Evolutionary conservation across 352 stramenopile species (phyloP).

Genomic region (Phytopythium chamaehyphon): DNA sequence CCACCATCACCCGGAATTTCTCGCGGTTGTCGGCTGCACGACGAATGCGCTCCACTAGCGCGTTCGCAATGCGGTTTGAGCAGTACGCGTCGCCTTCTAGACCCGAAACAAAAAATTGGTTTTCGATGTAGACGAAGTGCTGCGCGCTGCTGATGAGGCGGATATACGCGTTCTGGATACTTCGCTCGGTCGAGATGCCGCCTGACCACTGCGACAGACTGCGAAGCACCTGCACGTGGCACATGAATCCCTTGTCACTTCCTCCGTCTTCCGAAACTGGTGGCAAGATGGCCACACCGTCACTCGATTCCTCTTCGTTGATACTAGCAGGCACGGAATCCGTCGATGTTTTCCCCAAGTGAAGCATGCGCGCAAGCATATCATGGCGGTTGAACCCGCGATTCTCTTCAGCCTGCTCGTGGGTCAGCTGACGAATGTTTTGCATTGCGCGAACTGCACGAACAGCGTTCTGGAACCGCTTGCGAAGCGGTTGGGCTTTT

Average conservation of each 20-base stretch:
- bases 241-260: slow-evolving; percentile 6
- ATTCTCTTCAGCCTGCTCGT: slow-evolving; percentile 14
- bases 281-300: not conserved
- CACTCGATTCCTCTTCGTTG: not conserved
- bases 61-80: slow-evolving; percentile 82
- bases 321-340: not conserved
- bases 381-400: slow-evolving; percentile 41
- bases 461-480: slow-evolving; percentile 63
- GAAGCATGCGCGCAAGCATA: slow-evolving; percentile 26
- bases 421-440: slow-evolving; percentile 16
- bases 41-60: slow-evolving; percentile 70
- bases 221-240: slow-evolving; percentile 62
- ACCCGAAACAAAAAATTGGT: slow-evolving; percentile 88
- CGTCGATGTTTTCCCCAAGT: slow-evolving; percentile 8
- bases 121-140: slow-evolving; percentile 93
- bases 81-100: slow-evolving; percentile 77
- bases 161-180: slow-evolving; percentile 89
- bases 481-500: slow-evolving; percentile 35
- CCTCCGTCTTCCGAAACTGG: not conserved
- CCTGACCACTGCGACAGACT: slow-evolving; percentile 82
- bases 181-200: slow-evolving; percentile 74
- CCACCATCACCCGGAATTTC: slow-evolving; percentile 78
- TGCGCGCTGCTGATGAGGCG: slow-evolving; percentile 81
- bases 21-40: slow-evolving; percentile 79
- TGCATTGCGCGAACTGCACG: slow-evolving; percentile 52